phyloP scores from a whole-genome alignment of 31 red algal species.

The Asparagopsis taxiformis region DNA sequence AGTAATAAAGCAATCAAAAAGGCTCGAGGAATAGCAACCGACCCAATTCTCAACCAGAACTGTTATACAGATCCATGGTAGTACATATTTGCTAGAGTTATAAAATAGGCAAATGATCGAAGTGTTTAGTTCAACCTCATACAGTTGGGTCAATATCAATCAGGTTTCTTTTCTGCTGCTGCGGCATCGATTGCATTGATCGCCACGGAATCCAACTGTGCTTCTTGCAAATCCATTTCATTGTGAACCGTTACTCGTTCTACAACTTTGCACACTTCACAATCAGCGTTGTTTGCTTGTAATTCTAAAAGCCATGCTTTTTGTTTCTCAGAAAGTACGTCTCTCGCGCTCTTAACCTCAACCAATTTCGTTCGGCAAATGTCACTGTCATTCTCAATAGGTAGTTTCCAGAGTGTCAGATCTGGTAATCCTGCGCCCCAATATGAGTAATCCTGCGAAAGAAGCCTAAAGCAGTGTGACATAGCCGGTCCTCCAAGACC shows the following conservation, averaged over 20 bases:
- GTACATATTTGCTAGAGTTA: too few species aligned
- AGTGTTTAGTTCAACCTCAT: too few species aligned
- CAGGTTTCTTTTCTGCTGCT: too few species aligned
- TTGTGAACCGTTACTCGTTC: constrained; percentile 42
- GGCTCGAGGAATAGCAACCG: too few species aligned
- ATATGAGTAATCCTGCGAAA: constrained; percentile 61
- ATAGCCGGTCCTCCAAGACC: constrained; percentile 50
- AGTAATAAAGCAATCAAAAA: constrained; percentile 1
- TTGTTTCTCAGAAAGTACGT: constrained; percentile 66
- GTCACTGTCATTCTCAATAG: not conserved
- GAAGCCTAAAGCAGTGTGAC: constrained; percentile 57
- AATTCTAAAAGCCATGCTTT: constrained; percentile 68
- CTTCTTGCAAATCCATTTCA: constrained; percentile 20
- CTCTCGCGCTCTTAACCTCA: constrained; percentile 75
- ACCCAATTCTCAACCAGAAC: too few species aligned
- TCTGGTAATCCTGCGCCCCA: constrained; percentile 79
- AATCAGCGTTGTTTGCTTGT: constrained; percentile 21
- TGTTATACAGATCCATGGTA: too few species aligned
- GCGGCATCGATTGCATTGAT: constrained; percentile 20
- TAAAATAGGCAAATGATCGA: too few species aligned
- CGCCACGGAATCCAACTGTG: constrained; percentile 21
- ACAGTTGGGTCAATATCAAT: too few species aligned
- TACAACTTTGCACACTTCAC: constrained; percentile 72
- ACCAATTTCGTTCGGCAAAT: constrained; percentile 26
- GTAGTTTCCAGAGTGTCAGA: constrained; percentile 62